Evolutionary conservation across 371 early-diverging fungal species (phyloP), one percentile per base, ranked within the genome.

Genomic region (Zychaea mexicana): DNA sequence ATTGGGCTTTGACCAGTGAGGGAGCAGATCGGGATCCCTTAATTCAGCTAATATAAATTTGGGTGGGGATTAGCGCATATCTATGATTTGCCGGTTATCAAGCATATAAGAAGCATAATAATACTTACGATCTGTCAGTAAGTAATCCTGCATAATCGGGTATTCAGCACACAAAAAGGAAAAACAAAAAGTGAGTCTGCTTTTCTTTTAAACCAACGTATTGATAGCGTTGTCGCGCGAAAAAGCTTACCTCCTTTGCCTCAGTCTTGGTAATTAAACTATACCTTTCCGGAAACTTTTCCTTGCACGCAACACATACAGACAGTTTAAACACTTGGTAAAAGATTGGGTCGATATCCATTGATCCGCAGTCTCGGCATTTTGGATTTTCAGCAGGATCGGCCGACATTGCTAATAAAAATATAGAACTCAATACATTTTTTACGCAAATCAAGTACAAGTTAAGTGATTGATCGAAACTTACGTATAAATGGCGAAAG

Each of bases 231-330:
- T n/a, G n/a, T n/a, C n/a, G n/a, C n/a, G n/a, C n/a, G n/a, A n/a
- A n/a, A n/a, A 24, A 32, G 24, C 58, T 70, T 74, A 81, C 88
- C 72, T 89, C 85, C 65, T 86, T 90, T 33, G 90, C 92, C 68
- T 97, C 97, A 4, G 97, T 96, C 69, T 97, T 97, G n/a, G 96
- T 97, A 54, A 96, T 79, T 52, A 97, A 83, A 33, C 91, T 89
- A 66, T 95, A 97, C 62, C 92, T 90, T 26, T 97, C 96, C 0
- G 94, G 90, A 21, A 79, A 77, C 8, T 74, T 67, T 21, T 91
- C 90, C 60, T 85, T 86, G 68, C 97, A 97, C 19, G 67, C 68
- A 27, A 81, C 66, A 71, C 97, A 97, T 26, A 96, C 93, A 22
- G 63, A 62, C 12, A 90, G 75, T 31, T 82, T 74, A 71, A 91